Evolutionary conservation across 768 basidiomycete genomes (phyloP).

Genomic region (Lyophyllum decastes): DNA sequence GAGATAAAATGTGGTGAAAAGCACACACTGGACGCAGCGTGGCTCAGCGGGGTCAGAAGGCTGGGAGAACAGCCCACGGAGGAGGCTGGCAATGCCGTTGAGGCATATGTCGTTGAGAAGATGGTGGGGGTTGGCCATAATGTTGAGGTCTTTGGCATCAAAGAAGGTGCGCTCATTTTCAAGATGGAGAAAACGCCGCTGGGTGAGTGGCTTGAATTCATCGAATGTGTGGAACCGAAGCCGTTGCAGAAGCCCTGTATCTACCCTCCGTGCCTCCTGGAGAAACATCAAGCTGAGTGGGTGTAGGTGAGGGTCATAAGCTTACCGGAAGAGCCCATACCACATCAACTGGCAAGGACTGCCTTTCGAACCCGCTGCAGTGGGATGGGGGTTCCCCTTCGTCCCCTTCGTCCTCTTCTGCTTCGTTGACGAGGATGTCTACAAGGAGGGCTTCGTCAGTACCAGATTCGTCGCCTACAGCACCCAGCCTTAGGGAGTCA

Average conservation of each 20-base stretch:
- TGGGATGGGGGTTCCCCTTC: not conserved
- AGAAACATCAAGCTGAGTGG: not conserved
- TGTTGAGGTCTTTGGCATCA: not conserved
- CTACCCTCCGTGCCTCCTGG: not conserved
- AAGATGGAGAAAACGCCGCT: not conserved
- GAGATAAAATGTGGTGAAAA: not conserved
- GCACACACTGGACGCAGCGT: not conserved
- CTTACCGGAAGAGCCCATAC: not conserved
- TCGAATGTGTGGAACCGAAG: not conserved
- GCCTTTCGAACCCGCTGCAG: not conserved
- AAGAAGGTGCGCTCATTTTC: not conserved
- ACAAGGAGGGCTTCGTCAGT: not conserved
- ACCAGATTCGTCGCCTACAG: not conserved
- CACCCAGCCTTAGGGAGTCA: not conserved
- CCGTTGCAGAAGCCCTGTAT: not conserved
- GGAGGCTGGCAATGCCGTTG: constrained; percentile 22
- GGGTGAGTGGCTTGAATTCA: not conserved
- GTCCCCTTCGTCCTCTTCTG: not conserved
- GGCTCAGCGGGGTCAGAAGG: not conserved
- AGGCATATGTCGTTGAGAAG: constrained; percentile 27
- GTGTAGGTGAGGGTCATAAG: not conserved
- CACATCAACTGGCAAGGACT: not conserved
- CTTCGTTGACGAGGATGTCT: not conserved
- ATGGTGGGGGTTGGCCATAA: not conserved
- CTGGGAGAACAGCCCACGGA: constrained; percentile 11